A percentile compares a stretch with the other conserved stretches of the same genome.
These are phyloP conservation scores for Buddleja alternifolia DNA, from an alignment of 257 asterid genomes.

Conservation along the genomic window DNA sequence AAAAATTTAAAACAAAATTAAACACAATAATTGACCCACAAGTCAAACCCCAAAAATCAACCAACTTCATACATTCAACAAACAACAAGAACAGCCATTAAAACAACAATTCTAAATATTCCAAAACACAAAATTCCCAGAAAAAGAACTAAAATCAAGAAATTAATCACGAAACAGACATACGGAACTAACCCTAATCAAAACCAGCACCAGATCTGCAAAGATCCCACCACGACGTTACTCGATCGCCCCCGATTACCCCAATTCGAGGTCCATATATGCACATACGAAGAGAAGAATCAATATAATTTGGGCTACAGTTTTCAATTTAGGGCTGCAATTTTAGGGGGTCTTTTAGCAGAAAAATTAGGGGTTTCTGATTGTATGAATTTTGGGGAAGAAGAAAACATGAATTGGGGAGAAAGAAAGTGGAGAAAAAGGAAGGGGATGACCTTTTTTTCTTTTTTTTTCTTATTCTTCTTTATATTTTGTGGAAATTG, in stretches of 20 bases:
- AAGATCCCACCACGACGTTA: slow-evolving; percentile 34
- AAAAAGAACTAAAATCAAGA: background rate
- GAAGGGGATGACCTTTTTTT: slow-evolving; percentile 45
- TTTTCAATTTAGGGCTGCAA: slow-evolving; percentile 27
- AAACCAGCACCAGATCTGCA: slow-evolving; percentile 44
- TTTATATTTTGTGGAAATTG: background rate
- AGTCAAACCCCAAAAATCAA: slow-evolving; percentile 30
- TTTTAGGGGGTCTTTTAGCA: background rate
- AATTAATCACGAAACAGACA: background rate
- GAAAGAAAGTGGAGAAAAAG: slow-evolving; percentile 38
- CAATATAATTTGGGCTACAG: slow-evolving; percentile 16
- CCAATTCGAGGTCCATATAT: slow-evolving; percentile 23
- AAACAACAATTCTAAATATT: background rate
- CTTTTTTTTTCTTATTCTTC: background rate
- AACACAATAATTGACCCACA: slow-evolving; percentile 15
- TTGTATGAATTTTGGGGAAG: slow-evolving; percentile 27
- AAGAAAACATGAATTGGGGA: slow-evolving; percentile 30
- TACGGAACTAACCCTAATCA: slow-evolving; percentile 27
- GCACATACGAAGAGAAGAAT: background rate
- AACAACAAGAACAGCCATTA: background rate
- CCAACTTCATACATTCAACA: slow-evolving; percentile 15
- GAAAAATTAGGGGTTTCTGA: slow-evolving; percentile 28
- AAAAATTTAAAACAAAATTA: background rate
- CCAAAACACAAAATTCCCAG: slow-evolving; percentile 16
- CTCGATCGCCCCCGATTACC: slow-evolving; percentile 24